Evolutionary conservation across 208 protist species (phyloP).

Genomic region (Trypanosoma brucei): DNA sequence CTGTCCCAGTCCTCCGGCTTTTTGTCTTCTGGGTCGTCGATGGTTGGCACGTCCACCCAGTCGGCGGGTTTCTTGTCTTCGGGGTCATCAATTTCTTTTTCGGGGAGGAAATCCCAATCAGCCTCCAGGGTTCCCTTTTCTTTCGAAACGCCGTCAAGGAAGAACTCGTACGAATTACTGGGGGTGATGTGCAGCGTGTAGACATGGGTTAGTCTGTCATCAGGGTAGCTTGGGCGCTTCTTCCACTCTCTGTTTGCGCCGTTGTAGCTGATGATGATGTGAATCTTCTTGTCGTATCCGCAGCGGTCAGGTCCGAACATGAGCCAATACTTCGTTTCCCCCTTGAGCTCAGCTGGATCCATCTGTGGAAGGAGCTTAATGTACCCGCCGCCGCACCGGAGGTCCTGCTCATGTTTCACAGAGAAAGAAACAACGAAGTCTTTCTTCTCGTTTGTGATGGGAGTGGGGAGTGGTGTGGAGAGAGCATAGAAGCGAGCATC

Average conservation of each 20-base stretch:
- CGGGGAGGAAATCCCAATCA: slow-evolving; percentile 88
- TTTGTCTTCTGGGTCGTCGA: slow-evolving; percentile 82
- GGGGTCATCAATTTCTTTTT: slow-evolving; percentile 84
- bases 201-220: slow-evolving; percentile 87
- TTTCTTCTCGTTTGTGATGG: slow-evolving; percentile 82
- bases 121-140: slow-evolving; percentile 67
- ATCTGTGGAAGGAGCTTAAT: slow-evolving; percentile 89
- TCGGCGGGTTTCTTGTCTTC: slow-evolving; percentile 74
- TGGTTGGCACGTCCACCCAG: slow-evolving; percentile 79
- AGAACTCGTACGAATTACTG: slow-evolving; percentile 91
- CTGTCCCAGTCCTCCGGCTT: slow-evolving; percentile 92
- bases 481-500: slow-evolving; percentile 87
- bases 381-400: slow-evolving; percentile 93
- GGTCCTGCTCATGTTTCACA: slow-evolving; percentile 85
- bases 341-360: slow-evolving; percentile 77
- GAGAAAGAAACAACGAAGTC: slow-evolving; percentile 90
- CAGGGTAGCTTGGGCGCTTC: slow-evolving; percentile 35
- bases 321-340: slow-evolving; percentile 87
- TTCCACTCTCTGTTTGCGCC: slow-evolving; percentile 90
- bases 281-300: slow-evolving; percentile 69
- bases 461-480: slow-evolving; percentile 64
- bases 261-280: slow-evolving; percentile 94
- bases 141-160: slow-evolving; percentile 74
- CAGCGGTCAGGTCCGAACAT: slow-evolving; percentile 97
- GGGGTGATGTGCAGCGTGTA: slow-evolving; percentile 91